phyloP scores from a whole-genome alignment of 176 grass and related monocot species.

The Themeda triandra region DNA sequence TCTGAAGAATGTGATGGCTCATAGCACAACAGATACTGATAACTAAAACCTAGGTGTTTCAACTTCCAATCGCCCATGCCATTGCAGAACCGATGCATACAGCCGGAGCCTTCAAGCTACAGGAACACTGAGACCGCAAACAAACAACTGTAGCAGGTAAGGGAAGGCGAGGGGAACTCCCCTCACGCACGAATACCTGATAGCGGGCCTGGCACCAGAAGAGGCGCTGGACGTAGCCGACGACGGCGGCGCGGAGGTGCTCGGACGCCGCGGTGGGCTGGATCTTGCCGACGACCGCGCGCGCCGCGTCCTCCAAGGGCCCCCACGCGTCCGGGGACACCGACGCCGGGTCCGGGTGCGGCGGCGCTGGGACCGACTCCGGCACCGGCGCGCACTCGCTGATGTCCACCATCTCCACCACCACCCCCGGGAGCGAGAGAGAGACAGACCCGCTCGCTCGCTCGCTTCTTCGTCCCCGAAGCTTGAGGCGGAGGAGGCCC shows the following conservation, averaged over 20 bases:
- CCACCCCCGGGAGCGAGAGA: not conserved
- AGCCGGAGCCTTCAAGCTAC: not conserved
- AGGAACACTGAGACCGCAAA: not conserved
- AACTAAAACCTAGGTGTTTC: not conserved
- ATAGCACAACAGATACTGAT: not conserved
- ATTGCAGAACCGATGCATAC: not conserved
- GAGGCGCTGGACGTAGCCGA: conserved; percentile 66
- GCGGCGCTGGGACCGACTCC: not conserved
- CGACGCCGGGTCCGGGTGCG: conserved; percentile 31
- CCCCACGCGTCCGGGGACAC: conserved; percentile 49
- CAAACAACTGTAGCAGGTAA: not conserved
- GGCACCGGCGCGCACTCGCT: conserved; percentile 35
- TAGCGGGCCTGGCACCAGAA: conserved; percentile 34
- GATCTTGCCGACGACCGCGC: conserved; percentile 51
- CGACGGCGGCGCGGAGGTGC: conserved; percentile 56
- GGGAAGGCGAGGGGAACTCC: not conserved
- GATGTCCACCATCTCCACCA: conserved; percentile 71
- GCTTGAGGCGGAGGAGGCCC: not conserved
- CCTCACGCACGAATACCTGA: conserved; percentile 5
- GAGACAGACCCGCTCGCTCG: not conserved
- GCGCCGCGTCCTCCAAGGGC: conserved; percentile 62
- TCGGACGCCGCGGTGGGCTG: conserved; percentile 75
- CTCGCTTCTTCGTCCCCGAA: not conserved
- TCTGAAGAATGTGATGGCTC: not conserved
- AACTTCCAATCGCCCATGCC: too few species aligned